Evolutionary conservation across 2,329 filamentous ascomycete genomes (phyloP), one percentile per base, ranked within the genome.

Genomic region (Hymenoscyphus salicellus): DNA sequence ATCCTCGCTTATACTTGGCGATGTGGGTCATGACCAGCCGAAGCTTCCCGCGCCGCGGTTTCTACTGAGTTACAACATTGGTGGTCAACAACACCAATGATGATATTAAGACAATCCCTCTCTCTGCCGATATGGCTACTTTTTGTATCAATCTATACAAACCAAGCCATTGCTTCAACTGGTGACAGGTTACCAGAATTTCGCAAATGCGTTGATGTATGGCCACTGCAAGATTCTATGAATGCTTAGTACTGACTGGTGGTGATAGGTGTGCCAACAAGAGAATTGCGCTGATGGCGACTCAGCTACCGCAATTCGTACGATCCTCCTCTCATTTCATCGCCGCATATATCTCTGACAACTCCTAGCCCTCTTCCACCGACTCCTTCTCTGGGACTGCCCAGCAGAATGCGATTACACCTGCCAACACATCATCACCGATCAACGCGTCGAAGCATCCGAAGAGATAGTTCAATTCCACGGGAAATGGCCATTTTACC

Each of bases 401-500:
- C 86, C 90, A 67, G 84, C 90, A 75, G 94, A 99, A 84, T 99
- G 95, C 86, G 93, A 99, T 82, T 96, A 99, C 81, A 89, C 91
- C 66, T 99, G 95, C 82, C 95, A 99, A 78, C 94, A 96, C 82
- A 89, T 97, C 76, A 84, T 96, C 66, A 98, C 95, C 63, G 79
- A 86, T 71, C 79, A 80, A 65, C 92, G 94, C 68, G 79, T 93
- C 69, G 80, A 85, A 30, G 81, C 84, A 68, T 84, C 86, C 66
- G 85, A 86, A 33, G 84, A 88, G 11, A 78, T 97, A 59, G 89
- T 94, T 63, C 95, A 99, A 79, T 99, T 93, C 82, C 93, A 99
- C 80, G 95, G 95, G 36, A 99, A 99, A 84, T 99, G 95, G 95
- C 95, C 95, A 46, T 99, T 99, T 80, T 83, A 89, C 77, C 91